Evolutionary conservation across 371 early-diverging fungal genomes (phyloP).

Genomic region (Mortierella sp.): DNA sequence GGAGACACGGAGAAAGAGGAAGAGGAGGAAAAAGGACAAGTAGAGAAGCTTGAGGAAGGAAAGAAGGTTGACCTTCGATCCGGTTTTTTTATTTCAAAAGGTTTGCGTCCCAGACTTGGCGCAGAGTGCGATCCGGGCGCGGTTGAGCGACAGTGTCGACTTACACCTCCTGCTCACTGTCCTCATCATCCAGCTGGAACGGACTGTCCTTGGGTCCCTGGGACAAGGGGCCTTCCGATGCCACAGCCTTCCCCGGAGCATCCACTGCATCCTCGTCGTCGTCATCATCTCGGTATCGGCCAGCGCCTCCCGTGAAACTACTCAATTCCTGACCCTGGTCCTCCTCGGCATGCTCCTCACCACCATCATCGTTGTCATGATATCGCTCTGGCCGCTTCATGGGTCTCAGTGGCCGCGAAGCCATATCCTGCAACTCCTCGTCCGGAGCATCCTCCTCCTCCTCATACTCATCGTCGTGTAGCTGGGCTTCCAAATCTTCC

Average conservation of each 20-base stretch:
- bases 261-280: conserved; percentile 16
- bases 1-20: background rate
- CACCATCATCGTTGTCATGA: conserved; percentile 27
- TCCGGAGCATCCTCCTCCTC: conserved; percentile 2
- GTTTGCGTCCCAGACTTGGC: too few relatives aligned
- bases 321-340: background rate
- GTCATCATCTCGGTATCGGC: conserved; percentile 11
- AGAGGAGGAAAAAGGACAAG: background rate
- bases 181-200: conserved; percentile 25
- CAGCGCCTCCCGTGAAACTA: background rate
- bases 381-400: conserved; percentile 13
- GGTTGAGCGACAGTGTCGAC: background rate
- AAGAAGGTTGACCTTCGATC: background rate
- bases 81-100: too few relatives aligned
- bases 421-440: conserved; percentile 16
- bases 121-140: too few relatives aligned
- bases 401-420: conserved; percentile 16
- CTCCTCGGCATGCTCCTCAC: conserved; percentile 7
- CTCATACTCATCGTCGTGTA: conserved; percentile 6
- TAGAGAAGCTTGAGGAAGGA: background rate
- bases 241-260: background rate
- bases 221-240: background rate
- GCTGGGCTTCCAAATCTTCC: conserved; percentile 42
- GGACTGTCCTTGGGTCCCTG: conserved; percentile 1
- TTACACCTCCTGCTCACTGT: conserved; percentile 6